Base-by-base conservation (phyloP, 2,329 filamentous ascomycete genomes). In the Diaporthe sp. region DNA sequence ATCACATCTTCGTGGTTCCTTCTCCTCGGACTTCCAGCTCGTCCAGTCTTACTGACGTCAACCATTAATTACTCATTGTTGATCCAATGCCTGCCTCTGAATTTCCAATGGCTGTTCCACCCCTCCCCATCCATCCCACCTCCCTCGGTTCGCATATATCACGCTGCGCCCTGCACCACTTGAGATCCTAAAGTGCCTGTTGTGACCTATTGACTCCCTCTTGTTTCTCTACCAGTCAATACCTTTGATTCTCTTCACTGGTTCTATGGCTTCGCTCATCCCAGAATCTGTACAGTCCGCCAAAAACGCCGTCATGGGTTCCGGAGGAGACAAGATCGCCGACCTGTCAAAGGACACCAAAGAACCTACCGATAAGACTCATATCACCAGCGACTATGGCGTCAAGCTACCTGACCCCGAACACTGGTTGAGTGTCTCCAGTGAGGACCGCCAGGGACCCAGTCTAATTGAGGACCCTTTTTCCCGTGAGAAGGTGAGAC, bases 331-430 rank as follows among this genome's bases (percentile, higher is more conserved):
- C 77, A 95, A 95, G 87, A 80, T 90, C 37, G 86, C 88, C 22
- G 92, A 95, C 79, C 86, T 96, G 65, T 82, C 87, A 37, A 84
- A 84, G 55, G 86, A 92, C 77, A 93, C 86, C 4, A 89, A 91
- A 73, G 88, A 94, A 80, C 87, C 91, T 2, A 85, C 89, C 60
- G 84, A 89, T 68, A 88, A 90, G 51, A 86, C 88, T 44, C 88
- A 90, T 53, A 90, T 95, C 78, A 96, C 94, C 0, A 93, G 92
- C 67, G 95, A 98, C 80, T 94, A 89, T 84, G 95, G 95, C 31
- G 91, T 93, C 39, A 94, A 93, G 83, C 89, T 95, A 80, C 85
- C 87, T 57, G 93, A 93, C 79, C 92, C 93, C 1, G 95, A 98
- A 80, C 89, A 95, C 81, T 97, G 94, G 94, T 86, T 97, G 72